Base-by-base conservation (phyloP, 371 early-diverging fungal genomes). In the Sporodiniella umbellata region DNA sequence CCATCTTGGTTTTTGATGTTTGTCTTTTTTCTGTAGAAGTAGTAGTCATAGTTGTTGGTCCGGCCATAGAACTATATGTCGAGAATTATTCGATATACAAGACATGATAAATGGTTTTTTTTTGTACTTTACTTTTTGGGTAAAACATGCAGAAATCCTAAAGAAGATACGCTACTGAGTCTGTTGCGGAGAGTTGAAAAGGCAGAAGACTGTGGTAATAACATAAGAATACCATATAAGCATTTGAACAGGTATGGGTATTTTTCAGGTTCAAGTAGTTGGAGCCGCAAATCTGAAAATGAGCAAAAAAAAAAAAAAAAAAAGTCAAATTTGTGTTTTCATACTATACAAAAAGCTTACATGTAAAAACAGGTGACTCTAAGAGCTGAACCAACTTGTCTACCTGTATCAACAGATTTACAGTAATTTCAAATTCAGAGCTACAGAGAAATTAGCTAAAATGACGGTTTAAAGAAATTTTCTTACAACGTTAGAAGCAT, bases 291-390 rank as follows among this genome's bases (percentile, higher is more conserved):
- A 56, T 86, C 85, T 85, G 15, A 21, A 45, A 3, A 50, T 25
- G 6, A 8, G 5, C 18, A 5, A 35, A 30, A 39, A 33, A 12
- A 51, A 15, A n/a, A 14, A 12, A 14, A 3, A 33, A 28, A 6
- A n/a, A n/a, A n/a, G n/a, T n/a, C n/a, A 12, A 37, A 7, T 14
- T 25, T 18, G 17, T 42, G 6, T 14, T 26, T 31, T 21, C 15
- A 35, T 28, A 28, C 4, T 7, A 28, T 7, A 28, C 4, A 28
- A 28, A 0, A n/a, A 30, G 38, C 60, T 60, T 68, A 81, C 82
- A 90, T 4, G 95, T 92, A 73, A 96, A 96, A 15, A 94, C 92
- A 4, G 96, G 96, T 0, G 90, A 89, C 62, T 96, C 96, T n/a
- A 96, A 58, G 12, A 96, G 73, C 62, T 95, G 95, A 22, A 96